Percentiles rank a stretch among this genome's conserved stretches.
Conservation (phyloP, 805 yeast genomes). For the Lipomyces spencermartinsiae region DNA sequence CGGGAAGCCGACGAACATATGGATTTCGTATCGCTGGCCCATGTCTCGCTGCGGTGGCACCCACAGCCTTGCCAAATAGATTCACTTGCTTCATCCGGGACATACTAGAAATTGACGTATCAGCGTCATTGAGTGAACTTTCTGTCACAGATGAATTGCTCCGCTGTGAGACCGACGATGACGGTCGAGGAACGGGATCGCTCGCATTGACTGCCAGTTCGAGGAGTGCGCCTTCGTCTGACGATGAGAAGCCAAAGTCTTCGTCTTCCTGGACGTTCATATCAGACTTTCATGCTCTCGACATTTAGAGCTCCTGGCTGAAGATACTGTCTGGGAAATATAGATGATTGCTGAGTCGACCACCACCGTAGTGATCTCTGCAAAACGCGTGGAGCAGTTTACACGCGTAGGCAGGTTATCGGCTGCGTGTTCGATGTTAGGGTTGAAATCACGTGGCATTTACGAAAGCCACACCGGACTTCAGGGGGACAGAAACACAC, state of each 20-base stretch:
- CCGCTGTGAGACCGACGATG: neutral
- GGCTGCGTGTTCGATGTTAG: too few relatives aligned
- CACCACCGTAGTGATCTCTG: too few relatives aligned
- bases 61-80: conserved; percentile 13
- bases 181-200: neutral
- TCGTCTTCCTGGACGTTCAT: conserved; percentile 6
- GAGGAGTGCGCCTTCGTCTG: conserved; percentile 4
- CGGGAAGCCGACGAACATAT: conserved; percentile 12
- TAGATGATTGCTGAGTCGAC: too few relatives aligned
- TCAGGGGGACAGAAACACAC: too few relatives aligned
- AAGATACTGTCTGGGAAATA: too few relatives aligned
- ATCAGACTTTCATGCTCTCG: conserved; percentile 2
- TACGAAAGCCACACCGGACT: too few relatives aligned
- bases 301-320: neutral
- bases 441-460: too few relatives aligned
- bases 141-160: neutral
- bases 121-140: neutral
- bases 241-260: conserved; percentile 10
- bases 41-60: neutral
- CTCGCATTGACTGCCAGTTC: neutral
- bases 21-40: neutral
- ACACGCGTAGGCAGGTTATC: too few relatives aligned
- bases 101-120: neutral
- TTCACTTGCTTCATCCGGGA: conserved; percentile 1
- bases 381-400: too few relatives aligned